Percentiles rank a stretch among this genome's conserved stretches.
These are phyloP conservation scores for Ephemerocybe angulata DNA, from an alignment of 768 basidiomycete species.

Conservation along the genomic window DNA sequence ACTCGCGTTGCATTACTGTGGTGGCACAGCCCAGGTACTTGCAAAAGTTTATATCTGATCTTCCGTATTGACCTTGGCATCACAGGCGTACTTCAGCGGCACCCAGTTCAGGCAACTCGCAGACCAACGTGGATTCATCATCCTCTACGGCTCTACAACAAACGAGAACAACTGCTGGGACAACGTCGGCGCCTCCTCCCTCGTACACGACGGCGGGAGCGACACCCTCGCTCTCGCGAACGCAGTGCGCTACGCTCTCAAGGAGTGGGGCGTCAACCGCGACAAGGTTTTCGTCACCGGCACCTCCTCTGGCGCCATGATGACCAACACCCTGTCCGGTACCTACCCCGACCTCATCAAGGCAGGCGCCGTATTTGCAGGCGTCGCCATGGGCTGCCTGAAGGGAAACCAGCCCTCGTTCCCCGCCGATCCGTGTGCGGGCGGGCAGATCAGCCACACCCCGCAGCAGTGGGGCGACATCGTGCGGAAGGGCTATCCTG, in stretches of 20 bases:
- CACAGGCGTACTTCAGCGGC: constrained; percentile 39
- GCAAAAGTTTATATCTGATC: background rate
- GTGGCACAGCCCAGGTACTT: constrained; percentile 41
- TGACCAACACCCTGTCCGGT: constrained; percentile 53
- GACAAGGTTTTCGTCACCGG: constrained; percentile 50
- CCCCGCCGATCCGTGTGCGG: constrained; percentile 47
- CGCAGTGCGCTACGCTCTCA: constrained; percentile 44
- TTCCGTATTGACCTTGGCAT: background rate
- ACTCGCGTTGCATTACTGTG: constrained; percentile 52
- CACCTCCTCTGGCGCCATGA: constrained; percentile 54
- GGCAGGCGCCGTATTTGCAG: constrained; percentile 47
- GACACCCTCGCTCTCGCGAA: constrained; percentile 51
- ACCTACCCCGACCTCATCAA: constrained; percentile 54
- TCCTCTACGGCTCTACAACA: constrained; percentile 46
- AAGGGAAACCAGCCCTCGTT: constrained; percentile 31
- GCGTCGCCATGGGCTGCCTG: constrained; percentile 55
- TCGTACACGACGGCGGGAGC: constrained; percentile 52
- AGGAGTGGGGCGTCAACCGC: constrained; percentile 43
- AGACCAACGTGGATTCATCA: constrained; percentile 48
- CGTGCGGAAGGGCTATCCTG: constrained; percentile 46
- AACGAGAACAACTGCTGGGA: constrained; percentile 50
- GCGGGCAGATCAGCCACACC: constrained; percentile 41
- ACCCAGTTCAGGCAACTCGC: constrained; percentile 48
- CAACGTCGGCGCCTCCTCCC: constrained; percentile 42
- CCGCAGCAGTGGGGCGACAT: constrained; percentile 47